Percentiles rank a stretch among this genome's conserved stretches.
Evolutionary conservation across 768 basidiomycete genomes (phyloP).

Genomic region (Multifurca ochricompacta): DNA sequence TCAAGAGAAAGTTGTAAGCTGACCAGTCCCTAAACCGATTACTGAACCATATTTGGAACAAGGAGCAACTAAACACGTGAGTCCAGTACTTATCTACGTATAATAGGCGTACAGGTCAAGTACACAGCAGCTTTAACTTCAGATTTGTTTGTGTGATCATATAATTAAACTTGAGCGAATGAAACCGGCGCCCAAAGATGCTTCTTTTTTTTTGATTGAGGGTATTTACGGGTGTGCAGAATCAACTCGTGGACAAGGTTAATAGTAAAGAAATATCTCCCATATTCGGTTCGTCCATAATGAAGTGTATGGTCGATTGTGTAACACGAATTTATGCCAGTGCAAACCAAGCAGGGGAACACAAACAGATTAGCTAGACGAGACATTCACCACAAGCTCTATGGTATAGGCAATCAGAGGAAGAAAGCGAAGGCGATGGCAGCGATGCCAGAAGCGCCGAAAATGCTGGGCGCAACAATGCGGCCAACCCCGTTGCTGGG

Average conservation of each 20-base stretch:
- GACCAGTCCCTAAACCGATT: neutral
- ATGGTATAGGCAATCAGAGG: conserved; percentile 1
- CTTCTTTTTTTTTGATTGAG: no score
- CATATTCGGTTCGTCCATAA: no score
- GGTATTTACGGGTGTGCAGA: no score
- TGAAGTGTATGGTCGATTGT: neutral
- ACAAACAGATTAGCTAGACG: neutral
- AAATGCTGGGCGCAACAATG: conserved; percentile 15
- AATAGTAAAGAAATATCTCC: no score
- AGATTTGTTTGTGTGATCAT: no score
- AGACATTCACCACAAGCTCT: neutral
- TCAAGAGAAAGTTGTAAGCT: neutral
- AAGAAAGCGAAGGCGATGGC: conserved; percentile 17
- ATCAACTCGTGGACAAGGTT: no score
- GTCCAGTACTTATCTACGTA: no score
- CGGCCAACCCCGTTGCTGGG: conserved; percentile 17
- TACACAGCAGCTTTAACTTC: no score
- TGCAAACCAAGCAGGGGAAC: neutral
- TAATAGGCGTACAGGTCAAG: no score
- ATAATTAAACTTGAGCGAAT: no score
- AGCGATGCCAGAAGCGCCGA: conserved; percentile 20
- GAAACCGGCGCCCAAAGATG: no score
- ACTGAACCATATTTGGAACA: neutral
- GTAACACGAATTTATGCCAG: conserved; percentile 1
- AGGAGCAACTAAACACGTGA: no score